Percentiles rank a stretch among this genome's conserved stretches.
These are phyloP conservation scores for Bruguiera sexangula DNA, from an alignment of 345 rosid species.

Conservation along the genomic window DNA sequence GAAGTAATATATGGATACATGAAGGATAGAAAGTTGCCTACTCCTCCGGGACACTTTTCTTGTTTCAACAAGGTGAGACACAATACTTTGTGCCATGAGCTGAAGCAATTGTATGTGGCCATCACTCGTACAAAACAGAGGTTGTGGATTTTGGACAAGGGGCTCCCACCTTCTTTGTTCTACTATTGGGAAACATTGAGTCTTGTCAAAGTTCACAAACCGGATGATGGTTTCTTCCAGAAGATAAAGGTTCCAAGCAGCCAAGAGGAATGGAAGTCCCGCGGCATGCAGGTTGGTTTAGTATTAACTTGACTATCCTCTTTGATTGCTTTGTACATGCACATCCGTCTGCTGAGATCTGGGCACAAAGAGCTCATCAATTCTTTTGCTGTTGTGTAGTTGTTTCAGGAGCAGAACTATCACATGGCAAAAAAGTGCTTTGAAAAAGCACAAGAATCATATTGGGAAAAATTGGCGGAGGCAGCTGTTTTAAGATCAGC, in stretches of 20 bases:
- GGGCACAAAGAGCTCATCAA: too few relatives aligned
- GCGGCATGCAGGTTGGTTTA: constrained; percentile 38
- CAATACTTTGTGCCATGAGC: constrained; percentile 44
- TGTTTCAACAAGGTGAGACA: constrained; percentile 36
- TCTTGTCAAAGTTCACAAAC: constrained; percentile 34
- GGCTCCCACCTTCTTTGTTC: constrained; percentile 36
- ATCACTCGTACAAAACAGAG: constrained; percentile 55
- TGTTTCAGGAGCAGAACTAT: constrained; percentile 37
- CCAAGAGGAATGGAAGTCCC: constrained; percentile 45
- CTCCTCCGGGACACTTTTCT: constrained; percentile 23
- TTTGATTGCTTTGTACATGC: too few relatives aligned
- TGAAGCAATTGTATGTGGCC: constrained; percentile 51
- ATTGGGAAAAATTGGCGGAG: constrained; percentile 41
- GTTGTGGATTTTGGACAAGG: constrained; percentile 53
- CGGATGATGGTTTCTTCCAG: constrained; percentile 37
- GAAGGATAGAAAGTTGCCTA: constrained; percentile 32
- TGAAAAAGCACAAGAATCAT: constrained; percentile 38
- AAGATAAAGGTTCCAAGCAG: constrained; percentile 47
- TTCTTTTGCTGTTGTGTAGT: constrained; percentile 27
- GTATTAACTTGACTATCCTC: not conserved
- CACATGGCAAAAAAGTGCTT: constrained; percentile 51
- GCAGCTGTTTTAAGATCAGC: constrained; percentile 42
- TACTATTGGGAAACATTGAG: constrained; percentile 33
- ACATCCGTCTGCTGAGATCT: too few relatives aligned
- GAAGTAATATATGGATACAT: constrained; percentile 44